These are phyloP conservation scores for Zygotorulaspora mrakii DNA, from an alignment of 1,139 yeast species.

Conservation along the genomic window DNA sequence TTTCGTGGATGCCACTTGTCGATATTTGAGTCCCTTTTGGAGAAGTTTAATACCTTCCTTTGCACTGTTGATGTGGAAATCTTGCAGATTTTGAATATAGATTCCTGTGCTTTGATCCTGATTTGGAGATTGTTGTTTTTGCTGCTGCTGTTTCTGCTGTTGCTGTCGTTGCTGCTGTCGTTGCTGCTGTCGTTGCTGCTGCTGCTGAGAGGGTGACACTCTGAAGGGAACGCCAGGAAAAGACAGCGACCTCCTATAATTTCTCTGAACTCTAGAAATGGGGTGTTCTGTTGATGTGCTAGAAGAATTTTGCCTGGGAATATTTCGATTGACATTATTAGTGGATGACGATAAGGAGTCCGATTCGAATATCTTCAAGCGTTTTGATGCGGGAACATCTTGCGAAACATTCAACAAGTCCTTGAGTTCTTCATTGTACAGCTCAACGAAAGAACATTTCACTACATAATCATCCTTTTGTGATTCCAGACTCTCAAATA, in stretches of 20 bases:
- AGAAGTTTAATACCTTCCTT: conserved; percentile 52
- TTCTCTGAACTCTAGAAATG: conserved; percentile 14
- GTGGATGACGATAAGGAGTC: conserved; percentile 20
- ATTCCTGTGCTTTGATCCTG: conserved; percentile 34
- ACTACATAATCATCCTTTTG: conserved; percentile 49
- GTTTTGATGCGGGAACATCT: conserved; percentile 30
- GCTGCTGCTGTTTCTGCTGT: neutral
- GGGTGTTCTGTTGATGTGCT: conserved; percentile 17
- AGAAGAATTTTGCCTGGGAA: conserved; percentile 26
- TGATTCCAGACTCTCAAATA: conserved; percentile 46
- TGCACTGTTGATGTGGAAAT: conserved; percentile 51
- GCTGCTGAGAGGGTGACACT: conserved; percentile 3
- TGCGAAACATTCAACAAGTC: conserved; percentile 51
- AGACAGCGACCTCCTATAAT: conserved; percentile 9
- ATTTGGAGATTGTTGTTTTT: conserved; percentile 6
- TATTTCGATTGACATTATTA: conserved; percentile 19
- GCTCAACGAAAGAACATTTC: conserved; percentile 67
- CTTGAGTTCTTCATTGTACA: conserved; percentile 67
- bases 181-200: conserved; percentile 3
- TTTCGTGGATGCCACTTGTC: conserved; percentile 67
- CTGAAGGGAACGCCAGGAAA: conserved; percentile 3
- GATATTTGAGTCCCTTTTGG: conserved; percentile 51
- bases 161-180: neutral
- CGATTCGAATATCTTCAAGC: conserved; percentile 53
- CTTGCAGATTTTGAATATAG: conserved; percentile 54